Evolutionary conservation across 768 basidiomycete genomes (phyloP).

Genomic region (Podaxis sp.): DNA sequence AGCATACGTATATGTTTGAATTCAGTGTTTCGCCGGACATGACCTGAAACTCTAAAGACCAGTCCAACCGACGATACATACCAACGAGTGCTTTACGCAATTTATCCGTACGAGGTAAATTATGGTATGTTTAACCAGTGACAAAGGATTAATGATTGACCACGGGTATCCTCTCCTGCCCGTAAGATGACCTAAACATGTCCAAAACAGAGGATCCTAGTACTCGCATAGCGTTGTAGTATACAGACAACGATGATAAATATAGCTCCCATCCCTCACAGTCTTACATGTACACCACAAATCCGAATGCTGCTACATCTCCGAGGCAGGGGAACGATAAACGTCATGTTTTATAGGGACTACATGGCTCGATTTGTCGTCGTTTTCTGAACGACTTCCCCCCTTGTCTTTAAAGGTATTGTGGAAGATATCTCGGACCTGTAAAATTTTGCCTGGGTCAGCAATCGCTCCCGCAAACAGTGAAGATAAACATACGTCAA

Average conservation of each 20-base stretch:
- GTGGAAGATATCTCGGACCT: constrained; percentile 5
- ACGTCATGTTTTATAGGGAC: background rate
- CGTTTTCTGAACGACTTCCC: background rate
- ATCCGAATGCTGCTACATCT: background rate
- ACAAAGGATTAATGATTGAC: background rate
- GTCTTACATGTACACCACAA: background rate
- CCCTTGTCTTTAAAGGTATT: background rate
- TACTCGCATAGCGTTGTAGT: background rate
- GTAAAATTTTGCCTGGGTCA: background rate
- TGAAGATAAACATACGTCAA: constrained; percentile 24
- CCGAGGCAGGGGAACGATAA: background rate
- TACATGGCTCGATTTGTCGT: background rate
- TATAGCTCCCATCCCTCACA: background rate
- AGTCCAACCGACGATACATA: too few relatives aligned
- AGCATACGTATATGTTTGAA: background rate
- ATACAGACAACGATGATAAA: background rate
- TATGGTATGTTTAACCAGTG: background rate
- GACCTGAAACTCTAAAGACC: background rate
- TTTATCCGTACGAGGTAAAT: background rate
- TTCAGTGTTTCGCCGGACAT: background rate
- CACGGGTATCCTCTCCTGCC: background rate
- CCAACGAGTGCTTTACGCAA: background rate
- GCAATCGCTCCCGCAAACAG: background rate
- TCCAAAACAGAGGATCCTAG: background rate
- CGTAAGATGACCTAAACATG: background rate